A percentile compares a stretch with the other conserved stretches of the same genome.
Evolutionary conservation across 345 rosid genomes (phyloP).

Genomic region (Brassica juncea): DNA sequence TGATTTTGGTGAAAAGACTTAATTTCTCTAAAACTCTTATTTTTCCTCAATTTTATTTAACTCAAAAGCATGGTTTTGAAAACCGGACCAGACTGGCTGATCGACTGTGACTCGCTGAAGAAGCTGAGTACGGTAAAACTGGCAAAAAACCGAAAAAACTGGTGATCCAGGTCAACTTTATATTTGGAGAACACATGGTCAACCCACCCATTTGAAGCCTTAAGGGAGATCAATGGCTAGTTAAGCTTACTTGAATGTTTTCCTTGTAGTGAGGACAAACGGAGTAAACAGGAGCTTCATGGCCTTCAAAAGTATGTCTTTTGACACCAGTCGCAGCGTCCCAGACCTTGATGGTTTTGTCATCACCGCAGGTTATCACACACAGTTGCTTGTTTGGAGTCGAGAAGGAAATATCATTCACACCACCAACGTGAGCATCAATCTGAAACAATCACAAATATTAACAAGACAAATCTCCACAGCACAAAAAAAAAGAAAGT

Average conservation of each 20-base stretch:
- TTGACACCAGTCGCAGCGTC: constrained; percentile 73
- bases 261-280: constrained; percentile 88
- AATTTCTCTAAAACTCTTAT: no score
- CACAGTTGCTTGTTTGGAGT: constrained; percentile 83
- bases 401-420: constrained; percentile 74
- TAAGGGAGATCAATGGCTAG: background rate
- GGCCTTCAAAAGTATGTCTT: constrained; percentile 83
- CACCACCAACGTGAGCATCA: constrained; percentile 79
- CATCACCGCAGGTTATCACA: constrained; percentile 89
- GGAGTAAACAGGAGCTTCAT: constrained; percentile 87
- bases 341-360: constrained; percentile 91
- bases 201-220: no score
- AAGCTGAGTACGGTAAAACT: no score
- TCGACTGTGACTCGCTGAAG: no score
- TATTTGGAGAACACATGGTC: no score
- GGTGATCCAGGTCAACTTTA: no score
- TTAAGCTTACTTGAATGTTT: constrained; percentile 68
- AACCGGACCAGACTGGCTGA: no score
- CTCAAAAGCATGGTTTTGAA: no score
- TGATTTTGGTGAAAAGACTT: no score
- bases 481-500: background rate
- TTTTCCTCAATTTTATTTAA: no score
- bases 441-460: constrained; percentile 49
- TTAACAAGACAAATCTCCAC: constrained; percentile 22
- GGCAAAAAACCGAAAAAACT: no score